Evolutionary conservation across 2,329 filamentous ascomycete genomes (phyloP), one percentile per base, ranked within the genome.

Genomic region (Fusarium solani-melongenae): DNA sequence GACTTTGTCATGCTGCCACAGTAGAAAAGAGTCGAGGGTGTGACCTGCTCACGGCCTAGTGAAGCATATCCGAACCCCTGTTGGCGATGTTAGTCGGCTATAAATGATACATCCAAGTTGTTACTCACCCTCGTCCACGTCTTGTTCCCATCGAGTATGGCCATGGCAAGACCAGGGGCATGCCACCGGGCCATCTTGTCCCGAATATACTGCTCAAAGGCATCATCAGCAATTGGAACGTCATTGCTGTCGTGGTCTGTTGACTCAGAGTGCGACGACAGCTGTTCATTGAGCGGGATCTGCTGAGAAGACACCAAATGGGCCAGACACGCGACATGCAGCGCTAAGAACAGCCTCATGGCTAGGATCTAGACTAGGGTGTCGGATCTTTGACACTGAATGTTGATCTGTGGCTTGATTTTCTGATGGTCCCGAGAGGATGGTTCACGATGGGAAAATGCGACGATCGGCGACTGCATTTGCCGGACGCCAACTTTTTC

Each of bases 1-100:
- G 86, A 85, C 74, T 90, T 90, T 38, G 87, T 88, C 20, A 84
- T 88, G 70, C 86, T 88, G 7, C 85, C 88, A 11, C 83, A 82
- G 70, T 86, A 86, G 77, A 88, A 89, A 1, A 90, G 79, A 0
- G 87, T 89, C 22, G 83, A 79, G 1, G 85, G 76, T 0, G 82
- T 86, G 10, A 84, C 84, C 0, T 81, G 78, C 0, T 79, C 81
- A 5, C 75, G 76, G 4, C 81, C 79, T 6, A 83, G 77, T n/a
- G 69, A 75, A 4, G 82, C 83, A 55, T 81, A 75, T 24, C 84
- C 86, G 64, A 84, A 85, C 3, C 83, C 86, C 83, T 61, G 29
- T 38, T 27, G 31, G 27, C 17, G 15, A 31, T 6, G 46, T 34
- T 75, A 15, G 31, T 62, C 22, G 31, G 9, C n/a, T 12, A 20